Conservation (phyloP, 345 rosid genomes). For the Euphorbia pulcherrima region DNA sequence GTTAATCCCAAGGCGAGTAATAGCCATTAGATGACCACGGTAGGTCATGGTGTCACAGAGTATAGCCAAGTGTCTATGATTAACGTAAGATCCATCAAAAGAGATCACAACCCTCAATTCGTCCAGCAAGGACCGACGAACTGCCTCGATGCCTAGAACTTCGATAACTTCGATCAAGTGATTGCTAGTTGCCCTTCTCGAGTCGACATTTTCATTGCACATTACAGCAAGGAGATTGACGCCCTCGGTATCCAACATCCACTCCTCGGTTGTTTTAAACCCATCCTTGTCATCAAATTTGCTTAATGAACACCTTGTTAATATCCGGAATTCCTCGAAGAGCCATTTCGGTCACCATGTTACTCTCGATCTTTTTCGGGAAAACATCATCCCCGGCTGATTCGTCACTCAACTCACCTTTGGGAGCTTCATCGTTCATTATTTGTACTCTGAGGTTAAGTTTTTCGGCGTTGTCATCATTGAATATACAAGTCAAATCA, state of each 20-base stretch:
- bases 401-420: conserved; percentile 75
- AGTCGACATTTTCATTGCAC: conserved; percentile 93
- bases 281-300: conserved; percentile 76
- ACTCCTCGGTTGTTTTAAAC: conserved; percentile 78
- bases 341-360: conserved; percentile 97
- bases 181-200: conserved; percentile 91
- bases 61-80: conserved; percentile 92
- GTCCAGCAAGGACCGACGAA: conserved; percentile 84
- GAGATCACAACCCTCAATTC: conserved; percentile 95
- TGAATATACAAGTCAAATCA: conserved; percentile 87
- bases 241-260: conserved; percentile 99
- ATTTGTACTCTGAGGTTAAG: conserved; percentile 87
- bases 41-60: conserved; percentile 98
- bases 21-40: conserved; percentile 97
- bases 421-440: conserved; percentile 94
- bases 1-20: conserved; percentile 95
- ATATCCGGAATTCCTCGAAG: conserved; percentile 97
- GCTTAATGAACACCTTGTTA: conserved; percentile 88
- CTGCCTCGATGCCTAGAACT: conserved; percentile 98
- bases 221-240: conserved; percentile 94
- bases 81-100: conserved; percentile 96
- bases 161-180: conserved; percentile 92
- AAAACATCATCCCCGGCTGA: conserved; percentile 98
- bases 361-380: conserved; percentile 90
- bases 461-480: conserved; percentile 90